A percentile compares a stretch with the other conserved stretches of the same genome.
These are phyloP conservation scores for Suillus lakei DNA, from an alignment of 768 basidiomycete species.

Conservation along the genomic window DNA sequence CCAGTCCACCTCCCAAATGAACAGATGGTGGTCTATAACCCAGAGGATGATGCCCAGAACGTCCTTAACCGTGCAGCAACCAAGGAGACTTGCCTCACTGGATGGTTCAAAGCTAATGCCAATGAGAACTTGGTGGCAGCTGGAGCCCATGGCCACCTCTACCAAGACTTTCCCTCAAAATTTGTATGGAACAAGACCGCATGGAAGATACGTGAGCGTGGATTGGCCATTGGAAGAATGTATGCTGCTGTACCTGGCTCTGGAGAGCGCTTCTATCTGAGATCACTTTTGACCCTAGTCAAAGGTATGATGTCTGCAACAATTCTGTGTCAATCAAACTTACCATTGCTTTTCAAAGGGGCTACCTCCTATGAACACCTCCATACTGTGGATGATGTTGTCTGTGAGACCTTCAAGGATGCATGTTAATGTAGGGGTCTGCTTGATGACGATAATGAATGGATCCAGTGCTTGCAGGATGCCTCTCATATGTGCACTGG, in stretches of 20 bases:
- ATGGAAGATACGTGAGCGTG: constrained; percentile 25
- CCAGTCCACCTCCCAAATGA: constrained; percentile 47
- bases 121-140: constrained; percentile 12
- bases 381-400: no score
- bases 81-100: constrained; percentile 32
- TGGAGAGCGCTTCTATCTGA: constrained; percentile 47
- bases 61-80: constrained; percentile 25
- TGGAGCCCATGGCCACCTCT: constrained; percentile 25
- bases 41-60: constrained; percentile 27
- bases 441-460: no score
- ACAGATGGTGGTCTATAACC: constrained; percentile 42
- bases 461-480: no score
- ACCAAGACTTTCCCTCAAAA: constrained; percentile 28
- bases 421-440: no score
- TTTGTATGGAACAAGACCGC: constrained; percentile 8
- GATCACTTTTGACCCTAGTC: constrained; percentile 42
- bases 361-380: no score
- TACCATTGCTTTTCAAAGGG: no score
- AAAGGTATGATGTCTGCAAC: constrained; percentile 22
- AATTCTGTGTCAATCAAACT: no score
- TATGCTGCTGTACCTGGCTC: constrained; percentile 31
- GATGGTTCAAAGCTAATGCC: constrained; percentile 38
- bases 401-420: no score
- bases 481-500: no score
- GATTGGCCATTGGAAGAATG: constrained; percentile 38